Conservation (phyloP, 2,329 filamentous ascomycete genomes). For the Calonectria montana region DNA sequence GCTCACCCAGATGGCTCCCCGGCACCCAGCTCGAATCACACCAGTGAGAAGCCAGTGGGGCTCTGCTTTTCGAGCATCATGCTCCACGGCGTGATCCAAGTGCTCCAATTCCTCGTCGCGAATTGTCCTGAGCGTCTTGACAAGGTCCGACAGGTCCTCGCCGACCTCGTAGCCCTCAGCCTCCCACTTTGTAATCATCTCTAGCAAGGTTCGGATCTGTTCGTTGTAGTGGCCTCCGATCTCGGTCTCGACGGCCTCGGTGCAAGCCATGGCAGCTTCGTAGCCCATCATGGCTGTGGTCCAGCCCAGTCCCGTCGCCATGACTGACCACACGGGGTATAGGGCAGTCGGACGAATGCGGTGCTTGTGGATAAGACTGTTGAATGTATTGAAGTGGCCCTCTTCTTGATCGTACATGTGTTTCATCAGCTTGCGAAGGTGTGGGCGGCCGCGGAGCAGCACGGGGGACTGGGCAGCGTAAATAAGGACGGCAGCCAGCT, state of each 20-base stretch:
- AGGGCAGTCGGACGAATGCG: slow-evolving; percentile 92
- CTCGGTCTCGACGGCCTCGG: slow-evolving; percentile 97
- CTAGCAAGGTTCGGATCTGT: slow-evolving; percentile 84
- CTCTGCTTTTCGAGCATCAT: slow-evolving; percentile 89
- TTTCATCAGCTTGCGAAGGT: slow-evolving; percentile 89
- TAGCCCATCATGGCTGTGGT: slow-evolving; percentile 87
- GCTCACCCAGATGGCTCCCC: slow-evolving; percentile 92
- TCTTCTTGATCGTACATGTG: slow-evolving; percentile 99
- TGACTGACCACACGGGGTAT: slow-evolving; percentile 88
- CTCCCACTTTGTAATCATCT: slow-evolving; percentile 84
- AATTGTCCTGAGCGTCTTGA: slow-evolving; percentile 82
- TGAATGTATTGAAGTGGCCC: slow-evolving; percentile 88
- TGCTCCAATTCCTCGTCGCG: slow-evolving; percentile 97
- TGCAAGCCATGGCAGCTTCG: slow-evolving; percentile 98
- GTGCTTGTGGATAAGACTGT: slow-evolving; percentile 83
- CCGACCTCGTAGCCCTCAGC: slow-evolving; percentile 82
- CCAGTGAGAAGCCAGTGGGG: slow-evolving; percentile 91
- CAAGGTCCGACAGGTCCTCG: slow-evolving; percentile 78
- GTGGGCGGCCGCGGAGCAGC: slow-evolving; percentile 83
- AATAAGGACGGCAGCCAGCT: slow-evolving; percentile 95
- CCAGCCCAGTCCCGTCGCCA: slow-evolving; percentile 88
- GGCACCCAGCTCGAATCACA: slow-evolving; percentile 89
- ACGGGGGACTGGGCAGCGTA: slow-evolving; percentile 89
- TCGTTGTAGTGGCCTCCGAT: slow-evolving; percentile 96
- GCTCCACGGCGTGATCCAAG: slow-evolving; percentile 91